phyloP scores from a whole-genome alignment of 352 stramenopile species.

The Phytophthora rubi region DNA sequence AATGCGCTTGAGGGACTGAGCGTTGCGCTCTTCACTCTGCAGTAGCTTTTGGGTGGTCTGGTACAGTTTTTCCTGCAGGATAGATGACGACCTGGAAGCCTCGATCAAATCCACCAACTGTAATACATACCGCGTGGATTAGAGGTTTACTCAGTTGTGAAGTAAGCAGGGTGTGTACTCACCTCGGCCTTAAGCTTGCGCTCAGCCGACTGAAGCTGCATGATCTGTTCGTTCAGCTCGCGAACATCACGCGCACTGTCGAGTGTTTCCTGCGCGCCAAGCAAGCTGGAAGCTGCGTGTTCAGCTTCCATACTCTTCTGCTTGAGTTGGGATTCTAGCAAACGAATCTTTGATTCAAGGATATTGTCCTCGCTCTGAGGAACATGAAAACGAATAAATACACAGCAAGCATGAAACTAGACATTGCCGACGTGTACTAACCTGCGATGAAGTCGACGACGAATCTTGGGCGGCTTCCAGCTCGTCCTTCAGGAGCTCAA shows the following conservation, averaged over 20 bases:
- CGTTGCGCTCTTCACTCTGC: constrained; percentile 59
- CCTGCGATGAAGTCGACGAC: constrained; percentile 44
- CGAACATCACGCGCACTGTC: constrained; percentile 60
- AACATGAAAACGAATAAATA: constrained; percentile 38
- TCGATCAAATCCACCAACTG: constrained; percentile 76
- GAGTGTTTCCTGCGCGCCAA: constrained; percentile 55
- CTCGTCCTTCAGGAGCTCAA: constrained; percentile 69
- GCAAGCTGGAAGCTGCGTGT: constrained; percentile 45
- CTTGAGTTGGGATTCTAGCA: constrained; percentile 67
- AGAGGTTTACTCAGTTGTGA: neutral
- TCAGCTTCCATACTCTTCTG: constrained; percentile 67
- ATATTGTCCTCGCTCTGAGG: constrained; percentile 64
- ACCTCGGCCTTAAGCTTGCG: constrained; percentile 80
- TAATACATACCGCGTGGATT: neutral
- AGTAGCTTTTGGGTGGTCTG: constrained; percentile 59
- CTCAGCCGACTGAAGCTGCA: constrained; percentile 63
- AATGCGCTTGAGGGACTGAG: constrained; percentile 51
- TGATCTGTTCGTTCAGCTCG: constrained; percentile 65
- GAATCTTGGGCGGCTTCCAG: constrained; percentile 52
- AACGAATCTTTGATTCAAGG: constrained; percentile 69
- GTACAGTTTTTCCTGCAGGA: constrained; percentile 71
- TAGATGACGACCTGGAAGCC: constrained; percentile 61
- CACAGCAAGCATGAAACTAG: constrained; percentile 7
- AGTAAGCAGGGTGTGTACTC: neutral
- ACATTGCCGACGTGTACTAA: constrained; percentile 17